Conservation (phyloP, 352 stramenopile genomes). For the Globisporangium orthogonon region DNA sequence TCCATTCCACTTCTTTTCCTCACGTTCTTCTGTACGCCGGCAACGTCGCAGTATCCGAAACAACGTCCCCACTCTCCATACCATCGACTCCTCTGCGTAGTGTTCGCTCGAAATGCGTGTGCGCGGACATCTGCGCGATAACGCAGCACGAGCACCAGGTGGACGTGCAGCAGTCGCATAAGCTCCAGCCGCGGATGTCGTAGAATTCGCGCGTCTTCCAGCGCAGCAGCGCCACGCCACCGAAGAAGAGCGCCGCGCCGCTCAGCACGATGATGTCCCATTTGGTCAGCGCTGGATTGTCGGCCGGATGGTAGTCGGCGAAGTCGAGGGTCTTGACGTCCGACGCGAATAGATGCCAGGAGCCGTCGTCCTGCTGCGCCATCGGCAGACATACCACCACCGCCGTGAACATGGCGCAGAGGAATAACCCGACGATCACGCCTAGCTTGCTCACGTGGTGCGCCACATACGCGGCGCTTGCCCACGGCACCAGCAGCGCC, state of each 20-base stretch:
- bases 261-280: conserved; percentile 14
- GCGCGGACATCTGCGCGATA: conserved; percentile 18
- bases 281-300: conserved; percentile 19
- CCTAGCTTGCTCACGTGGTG: conserved; percentile 6
- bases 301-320: conserved; percentile 14
- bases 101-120: neutral
- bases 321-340: neutral
- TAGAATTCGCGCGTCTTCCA: conserved; percentile 4
- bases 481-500: conserved; percentile 18
- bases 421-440: neutral
- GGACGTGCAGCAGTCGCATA: conserved; percentile 8
- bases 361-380: neutral
- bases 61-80: neutral
- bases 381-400: neutral
- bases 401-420: neutral
- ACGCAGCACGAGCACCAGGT: conserved; percentile 16
- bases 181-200: conserved; percentile 8
- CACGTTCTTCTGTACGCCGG: too few relatives aligned
- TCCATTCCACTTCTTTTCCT: too few relatives aligned
- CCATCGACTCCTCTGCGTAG: neutral
- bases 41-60: too few relatives aligned
- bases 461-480: conserved; percentile 9
- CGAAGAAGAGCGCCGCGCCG: neutral
- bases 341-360: neutral
- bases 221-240: neutral